These are phyloP conservation scores for Phytophthora sansomeana DNA, from an alignment of 352 stramenopile species.

Conservation along the genomic window DNA sequence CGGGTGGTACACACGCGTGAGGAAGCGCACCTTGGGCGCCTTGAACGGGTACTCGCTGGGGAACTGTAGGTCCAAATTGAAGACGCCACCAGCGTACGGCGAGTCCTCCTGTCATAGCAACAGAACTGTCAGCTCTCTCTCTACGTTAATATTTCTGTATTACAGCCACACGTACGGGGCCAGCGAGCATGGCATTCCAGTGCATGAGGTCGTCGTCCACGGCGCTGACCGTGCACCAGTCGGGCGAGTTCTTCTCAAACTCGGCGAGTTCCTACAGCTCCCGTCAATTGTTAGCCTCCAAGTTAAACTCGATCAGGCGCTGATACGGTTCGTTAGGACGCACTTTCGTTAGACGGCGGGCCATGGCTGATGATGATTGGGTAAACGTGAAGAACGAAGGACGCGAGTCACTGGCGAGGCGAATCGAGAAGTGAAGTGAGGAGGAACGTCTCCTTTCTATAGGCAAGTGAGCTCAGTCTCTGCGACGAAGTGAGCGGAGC, in stretches of 20 bases:
- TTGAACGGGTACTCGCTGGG: conserved; percentile 97
- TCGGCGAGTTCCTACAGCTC: conserved; percentile 78
- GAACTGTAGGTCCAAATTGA: conserved; percentile 96
- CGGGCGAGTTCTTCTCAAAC: conserved; percentile 91
- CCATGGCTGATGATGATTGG: conserved; percentile 45
- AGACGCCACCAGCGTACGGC: conserved; percentile 91
- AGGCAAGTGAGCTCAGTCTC: no score
- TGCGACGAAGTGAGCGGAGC: not conserved
- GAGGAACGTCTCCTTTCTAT: not conserved
- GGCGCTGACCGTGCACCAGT: conserved; percentile 89
- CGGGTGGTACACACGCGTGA: conserved; percentile 97
- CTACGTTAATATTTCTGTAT: not conserved
- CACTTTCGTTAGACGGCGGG: conserved; percentile 86
- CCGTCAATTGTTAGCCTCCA: no score
- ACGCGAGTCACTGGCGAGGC: no score
- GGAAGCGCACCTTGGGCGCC: conserved; percentile 92
- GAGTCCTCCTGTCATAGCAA: conserved; percentile 73
- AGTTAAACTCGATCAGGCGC: no score
- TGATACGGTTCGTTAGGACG: not conserved
- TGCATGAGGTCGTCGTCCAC: conserved; percentile 92
- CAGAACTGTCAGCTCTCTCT: not conserved
- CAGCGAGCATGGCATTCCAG: conserved; percentile 92
- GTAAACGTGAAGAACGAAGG: not conserved
- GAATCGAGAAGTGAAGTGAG: conserved; percentile 40
- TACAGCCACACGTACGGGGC: no score